Conservation (phyloP, 2,329 filamentous ascomycete species). For the Thelonectria discophora region DNA sequence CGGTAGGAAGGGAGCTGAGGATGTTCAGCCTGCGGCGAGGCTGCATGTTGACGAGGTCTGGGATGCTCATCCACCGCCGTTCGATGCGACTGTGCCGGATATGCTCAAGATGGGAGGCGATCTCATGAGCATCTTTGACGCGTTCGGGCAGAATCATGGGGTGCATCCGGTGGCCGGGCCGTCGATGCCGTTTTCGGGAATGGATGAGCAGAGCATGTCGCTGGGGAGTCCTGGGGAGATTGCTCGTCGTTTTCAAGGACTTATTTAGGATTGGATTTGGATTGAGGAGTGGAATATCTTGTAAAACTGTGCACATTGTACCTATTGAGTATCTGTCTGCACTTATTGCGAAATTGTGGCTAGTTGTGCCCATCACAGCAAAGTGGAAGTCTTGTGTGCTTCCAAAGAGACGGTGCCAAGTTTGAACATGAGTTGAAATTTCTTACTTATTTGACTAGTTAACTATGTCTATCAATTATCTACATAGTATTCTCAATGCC, state of each 20-base stretch:
- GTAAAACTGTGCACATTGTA: neutral
- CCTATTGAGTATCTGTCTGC: neutral
- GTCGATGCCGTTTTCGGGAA: slow-evolving; percentile 21
- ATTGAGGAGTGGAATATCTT: neutral
- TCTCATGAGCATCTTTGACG: slow-evolving; percentile 48
- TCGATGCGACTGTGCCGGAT: slow-evolving; percentile 39
- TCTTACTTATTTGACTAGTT: no score
- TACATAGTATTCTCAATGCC: no score
- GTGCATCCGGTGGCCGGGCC: slow-evolving; percentile 14
- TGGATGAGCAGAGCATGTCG: slow-evolving; percentile 26
- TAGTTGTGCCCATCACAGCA: no score
- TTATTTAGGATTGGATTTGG: slow-evolving; percentile 33
- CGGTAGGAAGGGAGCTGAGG: neutral
- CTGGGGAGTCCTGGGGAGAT: slow-evolving; percentile 38
- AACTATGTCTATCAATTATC: no score
- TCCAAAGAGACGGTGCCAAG: no score
- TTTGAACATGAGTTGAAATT: no score
- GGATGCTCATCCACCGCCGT: neutral
- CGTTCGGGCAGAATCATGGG: slow-evolving; percentile 44
- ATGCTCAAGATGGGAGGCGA: slow-evolving; percentile 48
- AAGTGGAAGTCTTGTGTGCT: no score
- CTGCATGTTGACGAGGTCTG: slow-evolving; percentile 16
- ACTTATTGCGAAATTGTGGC: no score
- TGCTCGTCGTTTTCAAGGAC: slow-evolving; percentile 44
- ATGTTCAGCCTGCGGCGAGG: neutral